These are phyloP conservation scores for Trichoderma asperelloides DNA, from an alignment of 495 filamentous ascomycete species.

Conservation along the genomic window DNA sequence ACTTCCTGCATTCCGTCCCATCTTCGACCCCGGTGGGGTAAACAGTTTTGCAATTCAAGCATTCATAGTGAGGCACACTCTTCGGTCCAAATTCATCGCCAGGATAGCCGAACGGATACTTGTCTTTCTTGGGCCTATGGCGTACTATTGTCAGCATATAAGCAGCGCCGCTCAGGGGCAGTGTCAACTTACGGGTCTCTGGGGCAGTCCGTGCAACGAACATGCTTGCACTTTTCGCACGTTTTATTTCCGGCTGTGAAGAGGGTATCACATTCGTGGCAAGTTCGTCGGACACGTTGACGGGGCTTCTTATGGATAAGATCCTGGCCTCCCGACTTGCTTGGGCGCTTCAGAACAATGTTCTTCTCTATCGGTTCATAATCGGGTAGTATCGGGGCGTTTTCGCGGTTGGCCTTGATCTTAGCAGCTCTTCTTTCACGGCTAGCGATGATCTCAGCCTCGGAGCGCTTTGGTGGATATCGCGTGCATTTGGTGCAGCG, in stretches of 20 bases:
- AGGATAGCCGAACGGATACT: constrained; percentile 70
- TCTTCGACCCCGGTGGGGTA: constrained; percentile 38
- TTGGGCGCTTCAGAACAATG: constrained; percentile 44
- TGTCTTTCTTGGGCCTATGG: constrained; percentile 56
- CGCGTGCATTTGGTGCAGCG: constrained; percentile 73
- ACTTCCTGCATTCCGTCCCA: constrained; percentile 47
- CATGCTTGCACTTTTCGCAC: constrained; percentile 63
- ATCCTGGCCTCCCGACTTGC: constrained; percentile 54
- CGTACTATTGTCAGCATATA: not conserved
- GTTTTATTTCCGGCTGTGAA: constrained; percentile 42
- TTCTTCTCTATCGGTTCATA: constrained; percentile 21
- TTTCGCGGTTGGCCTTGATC: constrained; percentile 32
- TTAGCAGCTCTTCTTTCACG: constrained; percentile 22
- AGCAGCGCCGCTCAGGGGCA: not conserved
- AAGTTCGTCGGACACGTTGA: constrained; percentile 62
- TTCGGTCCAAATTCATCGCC: constrained; percentile 49
- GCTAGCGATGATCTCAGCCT: constrained; percentile 29
- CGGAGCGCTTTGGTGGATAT: constrained; percentile 43
- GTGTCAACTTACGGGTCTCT: constrained; percentile 61
- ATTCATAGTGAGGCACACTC: constrained; percentile 46
- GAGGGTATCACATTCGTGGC: constrained; percentile 63
- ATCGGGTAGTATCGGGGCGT: constrained; percentile 25
- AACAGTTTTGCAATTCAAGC: constrained; percentile 52
- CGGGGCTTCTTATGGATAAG: constrained; percentile 49
- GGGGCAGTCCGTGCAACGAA: constrained; percentile 74